Base-by-base conservation (phyloP, 495 filamentous ascomycete species). In the Parathielavia appendiculata region DNA sequence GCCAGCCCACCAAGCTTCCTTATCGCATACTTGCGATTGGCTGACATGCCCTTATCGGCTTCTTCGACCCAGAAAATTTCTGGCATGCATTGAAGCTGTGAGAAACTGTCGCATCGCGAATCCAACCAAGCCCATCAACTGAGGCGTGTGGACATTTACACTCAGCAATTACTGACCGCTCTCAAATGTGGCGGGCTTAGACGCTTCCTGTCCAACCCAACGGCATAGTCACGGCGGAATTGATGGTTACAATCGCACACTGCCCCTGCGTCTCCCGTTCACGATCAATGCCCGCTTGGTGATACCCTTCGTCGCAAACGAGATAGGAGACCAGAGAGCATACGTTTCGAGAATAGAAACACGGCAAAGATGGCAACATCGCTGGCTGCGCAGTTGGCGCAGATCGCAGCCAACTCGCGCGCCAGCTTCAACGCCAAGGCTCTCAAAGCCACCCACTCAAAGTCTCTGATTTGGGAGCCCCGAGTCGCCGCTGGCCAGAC, bases 381-480 rank as follows among this genome's bases (percentile, higher is more conserved):
- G 68, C 82, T 95, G 63, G 82, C 87, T 67, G 79, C 83, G 72
- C 90, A 93, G 80, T 68, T 95, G 72, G 85, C 87, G 75, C 82
- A 86, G 68, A 88, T 93, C 64, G 85, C 89, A 58, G 81, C 83
- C 56, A 85, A 85, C 63, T 89, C 88, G 54, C 87, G 86, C 51
- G 83, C 86, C 72, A 81, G 85, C 43, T 82, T 97, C 57, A 87
- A 97, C 67, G 83, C 95, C 47, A 95, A 95, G 69, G 87, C 89
- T 50, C 88, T 96, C 72, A 91, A 90, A 72, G 78, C 87, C 40
- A 80, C 88, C 26, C 92, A 97, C 76, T 90, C 89, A 48, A 88
- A 93, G 65, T 97, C 93, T 16, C 71, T 99, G 52, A 86, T 99
- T 54, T 99, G 91, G 72, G 90, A 95, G 64, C 81, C 84, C 40